Percentiles rank a stretch among this genome's conserved stretches.
These are phyloP conservation scores for Helotiales sp. DNA, from an alignment of 2,329 filamentous ascomycete genomes.

Conservation along the genomic window DNA sequence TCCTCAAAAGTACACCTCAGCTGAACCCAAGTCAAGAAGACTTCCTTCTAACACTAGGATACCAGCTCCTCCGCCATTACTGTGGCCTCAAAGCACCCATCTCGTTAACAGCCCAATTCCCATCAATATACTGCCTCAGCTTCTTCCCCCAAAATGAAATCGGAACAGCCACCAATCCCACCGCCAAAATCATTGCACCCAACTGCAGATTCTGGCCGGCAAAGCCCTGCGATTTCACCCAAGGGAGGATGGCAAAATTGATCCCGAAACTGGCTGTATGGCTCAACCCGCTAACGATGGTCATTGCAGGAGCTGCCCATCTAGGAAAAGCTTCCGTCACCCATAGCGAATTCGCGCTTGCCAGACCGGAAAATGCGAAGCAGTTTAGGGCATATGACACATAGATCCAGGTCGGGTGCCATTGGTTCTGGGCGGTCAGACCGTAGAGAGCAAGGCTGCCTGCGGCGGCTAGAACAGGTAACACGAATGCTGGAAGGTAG, in stretches of 20 bases:
- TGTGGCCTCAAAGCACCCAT: conserved; percentile 16
- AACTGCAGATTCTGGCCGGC: conserved; percentile 16
- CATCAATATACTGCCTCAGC: conserved; percentile 12
- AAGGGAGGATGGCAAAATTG: conserved; percentile 23
- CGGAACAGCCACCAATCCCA: conserved; percentile 24
- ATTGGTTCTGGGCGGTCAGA: conserved; percentile 7
- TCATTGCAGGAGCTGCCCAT: conserved; percentile 28
- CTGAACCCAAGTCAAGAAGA: no score
- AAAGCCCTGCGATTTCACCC: conserved; percentile 23
- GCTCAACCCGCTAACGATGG: conserved; percentile 14
- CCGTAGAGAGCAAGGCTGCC: conserved; percentile 23
- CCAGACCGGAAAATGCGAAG: conserved; percentile 17
- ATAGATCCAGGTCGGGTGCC: conserved; percentile 13
- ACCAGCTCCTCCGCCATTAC: no score
- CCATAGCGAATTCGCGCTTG: conserved; percentile 26
- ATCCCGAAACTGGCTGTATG: not conserved
- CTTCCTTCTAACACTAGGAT: no score
- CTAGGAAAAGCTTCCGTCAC: conserved; percentile 30
- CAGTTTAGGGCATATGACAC: conserved; percentile 18
- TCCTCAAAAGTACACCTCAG: no score
- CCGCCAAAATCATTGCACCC: conserved; percentile 21
- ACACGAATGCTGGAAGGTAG: conserved; percentile 29
- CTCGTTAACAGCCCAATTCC: conserved; percentile 11
- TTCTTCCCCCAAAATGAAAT: conserved; percentile 28
- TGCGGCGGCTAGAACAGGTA: conserved; percentile 23